Conservation (phyloP, 176 grass and related monocot genomes). For the Ananas comosus region DNA sequence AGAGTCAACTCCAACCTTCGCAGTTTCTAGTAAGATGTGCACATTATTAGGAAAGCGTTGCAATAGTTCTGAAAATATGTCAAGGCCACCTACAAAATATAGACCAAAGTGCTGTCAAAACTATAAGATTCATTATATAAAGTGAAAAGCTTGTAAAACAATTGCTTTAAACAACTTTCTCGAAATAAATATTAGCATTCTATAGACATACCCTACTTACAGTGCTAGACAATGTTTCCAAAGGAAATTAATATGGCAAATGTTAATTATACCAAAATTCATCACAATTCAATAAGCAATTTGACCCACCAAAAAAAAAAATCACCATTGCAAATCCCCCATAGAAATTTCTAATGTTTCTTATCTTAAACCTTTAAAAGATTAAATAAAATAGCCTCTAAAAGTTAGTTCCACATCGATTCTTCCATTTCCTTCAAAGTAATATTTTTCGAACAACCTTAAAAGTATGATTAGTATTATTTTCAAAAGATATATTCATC, state of each 20-base stretch:
- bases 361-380: too few relatives aligned
- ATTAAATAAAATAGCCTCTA: too few relatives aligned
- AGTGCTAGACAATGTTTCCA: not conserved
- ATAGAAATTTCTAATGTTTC: too few relatives aligned
- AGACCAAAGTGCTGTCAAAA: not conserved
- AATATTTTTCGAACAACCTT: not conserved
- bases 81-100: slow-evolving; percentile 70
- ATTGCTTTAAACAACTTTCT: not conserved
- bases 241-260: not conserved
- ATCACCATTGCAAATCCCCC: too few relatives aligned
- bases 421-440: not conserved
- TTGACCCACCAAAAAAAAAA: too few relatives aligned
- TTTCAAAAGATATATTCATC: too few relatives aligned
- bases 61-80: slow-evolving; percentile 77
- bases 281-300: too few relatives aligned
- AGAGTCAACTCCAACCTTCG: slow-evolving; percentile 40
- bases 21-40: slow-evolving; percentile 86
- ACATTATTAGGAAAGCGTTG: slow-evolving; percentile 87
- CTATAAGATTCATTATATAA: not conserved
- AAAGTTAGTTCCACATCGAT: not conserved
- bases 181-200: not conserved
- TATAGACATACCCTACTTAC: not conserved
- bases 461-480: too few relatives aligned
- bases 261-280: not conserved
- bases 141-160: not conserved